Percentiles rank a stretch among this genome's conserved stretches.
These are phyloP conservation scores for Straminergon stramineum DNA, from an alignment of 225 moss, liverwort and hornwort species.

Conservation along the genomic window DNA sequence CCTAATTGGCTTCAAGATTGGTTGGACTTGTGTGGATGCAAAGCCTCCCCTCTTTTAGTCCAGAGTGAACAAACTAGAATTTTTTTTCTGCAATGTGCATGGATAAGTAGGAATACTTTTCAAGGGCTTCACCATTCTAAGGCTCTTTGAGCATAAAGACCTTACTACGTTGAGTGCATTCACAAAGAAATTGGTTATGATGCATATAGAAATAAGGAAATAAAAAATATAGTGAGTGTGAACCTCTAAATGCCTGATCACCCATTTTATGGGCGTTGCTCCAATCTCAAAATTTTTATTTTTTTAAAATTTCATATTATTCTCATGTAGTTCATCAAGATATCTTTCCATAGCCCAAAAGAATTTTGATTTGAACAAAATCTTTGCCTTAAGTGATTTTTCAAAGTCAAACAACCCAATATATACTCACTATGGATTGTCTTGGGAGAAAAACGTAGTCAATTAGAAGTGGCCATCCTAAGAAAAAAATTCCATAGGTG, in stretches of 20 bases:
- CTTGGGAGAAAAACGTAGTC: not conserved
- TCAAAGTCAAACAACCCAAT: not conserved
- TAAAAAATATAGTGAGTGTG: no score
- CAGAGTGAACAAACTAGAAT: not conserved
- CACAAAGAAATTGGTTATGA: not conserved
- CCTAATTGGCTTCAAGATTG: accelerated
- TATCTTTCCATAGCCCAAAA: accelerated
- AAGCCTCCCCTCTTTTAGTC: not conserved
- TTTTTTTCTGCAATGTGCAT: not conserved
- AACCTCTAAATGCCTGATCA: not conserved
- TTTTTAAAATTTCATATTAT: not conserved
- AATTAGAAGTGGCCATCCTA: not conserved
- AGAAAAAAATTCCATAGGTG: not conserved
- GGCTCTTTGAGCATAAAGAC: not conserved
- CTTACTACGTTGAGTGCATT: no score
- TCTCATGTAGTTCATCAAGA: accelerated
- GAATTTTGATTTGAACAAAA: not conserved
- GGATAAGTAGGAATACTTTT: not conserved
- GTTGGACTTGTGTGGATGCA: not conserved
- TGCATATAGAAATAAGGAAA: not conserved
- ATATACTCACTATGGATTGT: no score
- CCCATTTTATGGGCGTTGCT: not conserved
- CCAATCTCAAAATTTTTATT: not conserved
- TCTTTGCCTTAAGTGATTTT: not conserved
- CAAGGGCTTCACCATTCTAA: not conserved